Conservation (phyloP, 257 asterid species). For the Solanum sejunctum region DNA sequence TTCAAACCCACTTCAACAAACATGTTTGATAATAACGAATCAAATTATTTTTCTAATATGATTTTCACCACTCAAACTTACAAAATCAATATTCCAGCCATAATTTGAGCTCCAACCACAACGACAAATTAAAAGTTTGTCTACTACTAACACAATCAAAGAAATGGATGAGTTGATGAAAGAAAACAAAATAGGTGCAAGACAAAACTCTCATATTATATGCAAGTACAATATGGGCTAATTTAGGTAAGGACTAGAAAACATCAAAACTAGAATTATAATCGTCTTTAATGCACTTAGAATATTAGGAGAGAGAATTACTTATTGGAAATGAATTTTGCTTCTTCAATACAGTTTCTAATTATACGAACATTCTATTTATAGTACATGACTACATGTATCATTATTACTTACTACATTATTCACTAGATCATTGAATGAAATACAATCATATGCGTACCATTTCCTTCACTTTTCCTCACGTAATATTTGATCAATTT, state of each 20-base stretch:
- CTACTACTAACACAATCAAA: background rate
- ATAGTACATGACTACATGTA: background rate
- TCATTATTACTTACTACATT: background rate
- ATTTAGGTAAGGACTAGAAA: background rate
- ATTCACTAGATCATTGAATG: background rate
- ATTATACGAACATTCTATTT: background rate
- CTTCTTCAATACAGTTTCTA: background rate
- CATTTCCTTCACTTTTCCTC: background rate
- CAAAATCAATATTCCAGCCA: background rate
- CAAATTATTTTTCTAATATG: background rate
- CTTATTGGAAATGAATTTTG: background rate
- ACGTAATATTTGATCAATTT: no score
- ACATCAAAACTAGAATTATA: background rate
- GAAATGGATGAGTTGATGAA: background rate
- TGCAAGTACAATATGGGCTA: background rate
- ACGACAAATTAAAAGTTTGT: background rate
- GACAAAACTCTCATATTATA: background rate
- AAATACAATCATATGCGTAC: background rate
- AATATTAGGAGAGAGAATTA: background rate
- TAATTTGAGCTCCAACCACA: background rate
- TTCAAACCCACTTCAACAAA: background rate
- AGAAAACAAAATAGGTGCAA: background rate
- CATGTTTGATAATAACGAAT: no score
- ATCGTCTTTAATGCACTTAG: background rate
- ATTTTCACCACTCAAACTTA: background rate